A percentile compares a stretch with the other conserved stretches of the same genome.
phyloP scores from a whole-genome alignment of 1,284 basidiomycete species.

The Pascua guehoae region DNA sequence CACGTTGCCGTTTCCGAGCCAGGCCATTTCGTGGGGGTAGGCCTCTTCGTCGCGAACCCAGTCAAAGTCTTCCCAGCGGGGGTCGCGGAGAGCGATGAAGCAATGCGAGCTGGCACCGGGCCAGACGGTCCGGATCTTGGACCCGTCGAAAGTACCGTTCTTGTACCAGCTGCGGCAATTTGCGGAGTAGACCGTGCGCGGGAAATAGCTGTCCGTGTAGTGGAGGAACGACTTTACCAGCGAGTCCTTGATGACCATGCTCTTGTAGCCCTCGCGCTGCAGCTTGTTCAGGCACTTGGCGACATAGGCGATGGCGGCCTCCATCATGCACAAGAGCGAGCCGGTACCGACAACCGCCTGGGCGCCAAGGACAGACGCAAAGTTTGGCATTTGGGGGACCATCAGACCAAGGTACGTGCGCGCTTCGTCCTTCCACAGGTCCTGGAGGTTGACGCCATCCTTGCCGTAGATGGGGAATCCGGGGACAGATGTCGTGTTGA shows the following conservation, averaged over 20 bases:
- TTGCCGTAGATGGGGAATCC: slow-evolving; percentile 27
- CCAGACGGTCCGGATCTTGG: slow-evolving; percentile 18
- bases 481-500: slow-evolving; percentile 32
- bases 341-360: slow-evolving; percentile 8
- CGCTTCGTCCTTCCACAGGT: slow-evolving; percentile 30
- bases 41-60: slow-evolving; percentile 11
- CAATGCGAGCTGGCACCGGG: slow-evolving; percentile 19
- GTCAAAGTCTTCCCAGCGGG: slow-evolving; percentile 41
- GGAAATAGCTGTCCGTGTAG: slow-evolving; percentile 29
- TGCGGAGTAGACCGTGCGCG: slow-evolving; percentile 26
- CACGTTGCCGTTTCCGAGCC: slow-evolving; percentile 16
- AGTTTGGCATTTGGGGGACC: slow-evolving; percentile 36
- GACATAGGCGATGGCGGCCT: slow-evolving; percentile 18
- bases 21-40: slow-evolving; percentile 11
- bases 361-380: slow-evolving; percentile 11
- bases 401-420: slow-evolving; percentile 32
- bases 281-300: slow-evolving; percentile 13
- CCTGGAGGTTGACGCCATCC: slow-evolving; percentile 32
- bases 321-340: slow-evolving; percentile 18
- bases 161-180: slow-evolving; percentile 32
- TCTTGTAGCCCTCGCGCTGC: slow-evolving; percentile 14
- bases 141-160: slow-evolving; percentile 10
- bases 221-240: slow-evolving; percentile 33
- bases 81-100: slow-evolving; percentile 26
- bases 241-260: slow-evolving; percentile 25